Conservation (phyloP, 257 asterid species). For the Fraxinus americana region DNA sequence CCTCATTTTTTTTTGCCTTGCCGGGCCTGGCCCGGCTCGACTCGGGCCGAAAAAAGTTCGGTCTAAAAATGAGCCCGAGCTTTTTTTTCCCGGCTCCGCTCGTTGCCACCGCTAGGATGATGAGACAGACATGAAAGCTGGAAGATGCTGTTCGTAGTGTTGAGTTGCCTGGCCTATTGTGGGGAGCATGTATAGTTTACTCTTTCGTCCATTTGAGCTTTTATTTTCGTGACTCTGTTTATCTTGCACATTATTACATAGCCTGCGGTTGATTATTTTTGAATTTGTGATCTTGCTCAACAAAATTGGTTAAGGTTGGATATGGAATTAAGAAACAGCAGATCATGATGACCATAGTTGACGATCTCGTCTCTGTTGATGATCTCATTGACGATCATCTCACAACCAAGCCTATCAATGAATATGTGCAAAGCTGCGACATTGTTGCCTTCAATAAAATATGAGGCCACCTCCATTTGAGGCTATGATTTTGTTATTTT, state of each 20-base stretch:
- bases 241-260: background rate
- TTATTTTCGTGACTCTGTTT: background rate
- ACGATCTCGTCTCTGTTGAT: constrained; percentile 87
- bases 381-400: constrained; percentile 47
- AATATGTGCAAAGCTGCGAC: constrained; percentile 51
- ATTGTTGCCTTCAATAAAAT: constrained; percentile 62
- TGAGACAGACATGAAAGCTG: constrained; percentile 92
- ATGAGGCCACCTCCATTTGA: constrained; percentile 16
- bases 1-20: too few species aligned
- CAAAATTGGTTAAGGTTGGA: constrained; percentile 79
- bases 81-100: too few species aligned
- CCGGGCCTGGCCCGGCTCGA: too few species aligned
- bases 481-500: constrained; percentile 35
- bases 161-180: constrained; percentile 70
- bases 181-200: constrained; percentile 88
- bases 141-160: constrained; percentile 83
- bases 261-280: background rate
- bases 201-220: background rate
- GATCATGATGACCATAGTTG: constrained; percentile 79
- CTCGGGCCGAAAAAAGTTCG: too few species aligned
- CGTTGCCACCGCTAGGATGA: constrained; percentile 50
- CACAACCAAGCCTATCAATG: constrained; percentile 44
- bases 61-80: too few species aligned
- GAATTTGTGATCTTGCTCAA: constrained; percentile 35
- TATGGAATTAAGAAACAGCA: constrained; percentile 89